Base-by-base conservation (phyloP, 352 stramenopile species). In the Pythium pyrilobum region DNA sequence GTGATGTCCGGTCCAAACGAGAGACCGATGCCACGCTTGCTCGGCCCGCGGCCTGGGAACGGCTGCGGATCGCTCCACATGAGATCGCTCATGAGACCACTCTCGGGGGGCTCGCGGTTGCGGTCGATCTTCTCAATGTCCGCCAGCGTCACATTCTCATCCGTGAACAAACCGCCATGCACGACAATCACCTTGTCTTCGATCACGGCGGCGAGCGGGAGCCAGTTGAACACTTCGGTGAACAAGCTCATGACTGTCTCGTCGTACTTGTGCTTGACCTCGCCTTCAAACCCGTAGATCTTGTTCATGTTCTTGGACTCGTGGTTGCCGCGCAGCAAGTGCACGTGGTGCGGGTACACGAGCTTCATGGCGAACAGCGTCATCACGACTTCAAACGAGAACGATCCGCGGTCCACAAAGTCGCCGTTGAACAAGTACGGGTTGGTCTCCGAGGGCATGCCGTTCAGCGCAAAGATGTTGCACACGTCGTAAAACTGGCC, bases 231-330 rank as follows among this genome's bases (percentile, higher is more conserved):
- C 18, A 98, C 92, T 67, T 99, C 96, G n/a, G 96, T 93, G 79
- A 99, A 99, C 29, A 99, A 81, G 39, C 93, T 74, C 87, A 99
- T 99, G 36, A 99, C 96, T n/a, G 90, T 97, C 38, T 98, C 88
- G 70, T 99, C 97, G 76, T 98, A 99, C 72, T 99, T 99, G 76
- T 98, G 92, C 74, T 98, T 98, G 44, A 98, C 95, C 72, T 99
- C 97, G 29, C 97, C 97, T 58, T 99, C 96, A 64, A 99, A 99
- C 20, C 97, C 97, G 70, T 99, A 99, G 47, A 99, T 98, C 67
- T 98, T 98, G 81, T 99, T 99, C 96, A 99, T 99, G 72, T 99
- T 99, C 74, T 98, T 98, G 27, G 93, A 98, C 76, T 99, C 96
- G 70, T 99, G 96, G 77, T 99, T 99, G 10, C 96, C 96, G 47